phyloP scores from a whole-genome alignment of 169 alveolate species.

The Miamiensis avidus region DNA sequence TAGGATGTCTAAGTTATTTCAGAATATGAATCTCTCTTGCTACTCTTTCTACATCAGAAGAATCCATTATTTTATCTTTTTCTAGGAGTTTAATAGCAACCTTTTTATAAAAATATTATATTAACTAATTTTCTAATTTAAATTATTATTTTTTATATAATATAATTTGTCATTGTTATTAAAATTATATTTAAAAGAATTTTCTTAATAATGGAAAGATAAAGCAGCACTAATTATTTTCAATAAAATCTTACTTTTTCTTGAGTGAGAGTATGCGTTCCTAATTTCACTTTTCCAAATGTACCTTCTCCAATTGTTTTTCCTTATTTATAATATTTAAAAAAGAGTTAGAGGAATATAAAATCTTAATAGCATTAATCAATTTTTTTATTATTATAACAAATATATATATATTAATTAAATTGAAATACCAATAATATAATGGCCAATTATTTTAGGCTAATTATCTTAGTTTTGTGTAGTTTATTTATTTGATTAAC shows the following conservation, averaged over 20 bases:
- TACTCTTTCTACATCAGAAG: constrained; percentile 81
- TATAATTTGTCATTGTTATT: too few species aligned
- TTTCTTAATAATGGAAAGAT: too few species aligned
- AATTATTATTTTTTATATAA: not conserved
- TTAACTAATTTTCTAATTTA: not conserved
- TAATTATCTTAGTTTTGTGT: not conserved
- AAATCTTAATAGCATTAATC: not conserved
- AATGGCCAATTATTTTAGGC: constrained; percentile 33
- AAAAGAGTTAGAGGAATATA: not conserved
- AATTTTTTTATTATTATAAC: too few species aligned
- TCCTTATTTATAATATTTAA: constrained; percentile 31
- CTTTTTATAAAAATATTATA: constrained; percentile 29
- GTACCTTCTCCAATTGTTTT: constrained; percentile 77
- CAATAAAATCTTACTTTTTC: constrained; percentile 48
- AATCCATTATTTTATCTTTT: constrained; percentile 60
- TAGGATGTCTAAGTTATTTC: constrained; percentile 82
- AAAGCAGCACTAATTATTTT: not conserved
- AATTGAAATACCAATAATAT: constrained; percentile 44
- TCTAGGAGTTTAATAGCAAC: constrained; percentile 81
- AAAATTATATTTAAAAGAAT: too few species aligned
- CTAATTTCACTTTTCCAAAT: constrained; percentile 77
- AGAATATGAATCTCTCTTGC: constrained; percentile 89
- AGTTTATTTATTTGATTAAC: not conserved
- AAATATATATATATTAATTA: too few species aligned
- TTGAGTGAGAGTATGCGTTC: constrained; percentile 53